phyloP scores from a whole-genome alignment of 176 grass and related monocot species.

The Cocos nucifera region DNA sequence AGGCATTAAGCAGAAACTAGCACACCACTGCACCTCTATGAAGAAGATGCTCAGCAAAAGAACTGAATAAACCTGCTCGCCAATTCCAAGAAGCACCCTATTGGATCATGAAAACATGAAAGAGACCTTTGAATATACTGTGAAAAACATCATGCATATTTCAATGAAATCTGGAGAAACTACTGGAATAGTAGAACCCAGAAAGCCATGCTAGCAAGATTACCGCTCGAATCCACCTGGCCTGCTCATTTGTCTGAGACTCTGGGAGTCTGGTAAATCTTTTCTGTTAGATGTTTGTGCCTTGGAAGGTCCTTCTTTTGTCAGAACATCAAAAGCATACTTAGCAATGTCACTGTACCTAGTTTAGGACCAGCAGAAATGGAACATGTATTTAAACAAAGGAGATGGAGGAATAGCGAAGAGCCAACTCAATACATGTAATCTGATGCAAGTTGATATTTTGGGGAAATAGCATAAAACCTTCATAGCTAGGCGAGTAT shows the following conservation, averaged over 20 bases:
- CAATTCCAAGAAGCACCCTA: constrained; percentile 77
- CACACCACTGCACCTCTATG: constrained; percentile 65
- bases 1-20: background rate
- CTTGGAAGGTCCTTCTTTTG: constrained; percentile 29
- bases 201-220: background rate
- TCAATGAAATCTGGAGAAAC: background rate
- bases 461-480: no score
- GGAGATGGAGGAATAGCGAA: no score
- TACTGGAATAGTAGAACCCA: background rate
- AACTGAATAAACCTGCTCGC: constrained; percentile 83
- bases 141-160: background rate
- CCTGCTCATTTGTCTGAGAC: background rate
- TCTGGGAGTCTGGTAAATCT: constrained; percentile 24
- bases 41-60: constrained; percentile 85
- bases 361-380: constrained; percentile 17
- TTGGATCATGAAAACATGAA: no score
- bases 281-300: constrained; percentile 25
- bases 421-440: no score
- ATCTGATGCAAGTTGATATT: no score
- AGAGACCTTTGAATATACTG: no score
- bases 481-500: background rate
- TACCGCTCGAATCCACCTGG: constrained; percentile 88
- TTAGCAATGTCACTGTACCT: constrained; percentile 97
- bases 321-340: constrained; percentile 86
- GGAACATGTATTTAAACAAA: background rate